phyloP scores from a whole-genome alignment of 2,329 filamentous ascomycete species.

The Pseudopyricularia javanii region DNA sequence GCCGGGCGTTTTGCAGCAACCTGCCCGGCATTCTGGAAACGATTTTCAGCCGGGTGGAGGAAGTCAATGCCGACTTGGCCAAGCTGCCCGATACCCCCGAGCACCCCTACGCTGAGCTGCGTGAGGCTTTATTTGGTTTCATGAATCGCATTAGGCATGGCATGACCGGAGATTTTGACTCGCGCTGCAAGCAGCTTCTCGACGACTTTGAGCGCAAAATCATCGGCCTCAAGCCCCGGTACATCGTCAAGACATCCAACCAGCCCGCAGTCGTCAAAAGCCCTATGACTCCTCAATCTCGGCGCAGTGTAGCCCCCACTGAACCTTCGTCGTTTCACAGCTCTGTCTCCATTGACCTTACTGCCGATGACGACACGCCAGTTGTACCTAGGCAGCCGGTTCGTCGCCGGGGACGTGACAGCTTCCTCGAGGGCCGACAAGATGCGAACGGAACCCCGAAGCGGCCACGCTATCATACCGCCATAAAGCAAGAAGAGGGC shows the following conservation, averaged over 20 bases:
- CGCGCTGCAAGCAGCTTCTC: constrained; percentile 31
- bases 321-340: not conserved
- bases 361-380: constrained; percentile 2
- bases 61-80: constrained; percentile 41
- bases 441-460: not conserved
- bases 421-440: constrained; percentile 7
- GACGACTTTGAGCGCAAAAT: constrained; percentile 37
- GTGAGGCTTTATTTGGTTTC: constrained; percentile 45
- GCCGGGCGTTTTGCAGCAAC: constrained; percentile 36
- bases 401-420: constrained; percentile 4
- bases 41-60: constrained; percentile 30
- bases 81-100: constrained; percentile 54
- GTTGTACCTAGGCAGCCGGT: not conserved
- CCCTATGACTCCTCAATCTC: not conserved
- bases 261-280: not conserved
- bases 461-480: constrained; percentile 6
- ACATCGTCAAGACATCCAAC: constrained; percentile 19
- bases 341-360: not conserved
- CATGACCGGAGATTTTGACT: constrained; percentile 34
- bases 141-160: constrained; percentile 37
- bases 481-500: constrained; percentile 12
- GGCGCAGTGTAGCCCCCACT: not conserved
- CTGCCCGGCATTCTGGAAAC: constrained; percentile 34
- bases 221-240: constrained; percentile 31
- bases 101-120: constrained; percentile 56